Evolutionary conservation across 805 yeast genomes (phyloP).

Genomic region (Metschnikowia santaceciliae): DNA sequence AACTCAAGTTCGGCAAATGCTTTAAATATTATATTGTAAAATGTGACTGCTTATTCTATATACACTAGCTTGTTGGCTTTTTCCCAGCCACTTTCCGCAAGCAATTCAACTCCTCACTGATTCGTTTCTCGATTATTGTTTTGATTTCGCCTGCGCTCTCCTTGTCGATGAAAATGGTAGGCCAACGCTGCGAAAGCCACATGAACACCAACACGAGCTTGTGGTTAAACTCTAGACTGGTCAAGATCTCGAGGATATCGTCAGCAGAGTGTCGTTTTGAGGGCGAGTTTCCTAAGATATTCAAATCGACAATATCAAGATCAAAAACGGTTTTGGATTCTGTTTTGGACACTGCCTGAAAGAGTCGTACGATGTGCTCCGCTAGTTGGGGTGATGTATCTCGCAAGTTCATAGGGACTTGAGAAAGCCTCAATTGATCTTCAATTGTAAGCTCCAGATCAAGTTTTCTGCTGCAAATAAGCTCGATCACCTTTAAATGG

Average conservation of each 20-base stretch:
- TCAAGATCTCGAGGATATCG: slow-evolving; percentile 21
- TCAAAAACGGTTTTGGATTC: slow-evolving; percentile 55
- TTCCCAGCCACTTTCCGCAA: slow-evolving; percentile 7
- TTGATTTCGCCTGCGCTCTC: slow-evolving; percentile 71
- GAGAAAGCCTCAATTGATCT: slow-evolving; percentile 55
- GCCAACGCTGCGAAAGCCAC: slow-evolving; percentile 88
- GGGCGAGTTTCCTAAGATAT: slow-evolving; percentile 22
- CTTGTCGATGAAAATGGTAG: slow-evolving; percentile 71
- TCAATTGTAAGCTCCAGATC: slow-evolving; percentile 37
- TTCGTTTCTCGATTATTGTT: slow-evolving; percentile 60
- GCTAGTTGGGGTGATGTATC: slow-evolving; percentile 34
- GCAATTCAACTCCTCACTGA: slow-evolving; percentile 44
- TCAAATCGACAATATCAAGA: slow-evolving; percentile 31
- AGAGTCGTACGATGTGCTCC: slow-evolving; percentile 41
- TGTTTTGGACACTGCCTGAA: slow-evolving; percentile 52
- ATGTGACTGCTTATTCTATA: neutral
- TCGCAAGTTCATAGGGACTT: slow-evolving; percentile 53
- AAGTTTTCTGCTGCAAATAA: slow-evolving; percentile 37
- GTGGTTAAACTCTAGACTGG: slow-evolving; percentile 60
- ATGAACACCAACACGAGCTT: slow-evolving; percentile 62
- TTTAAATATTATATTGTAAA: too few species aligned
- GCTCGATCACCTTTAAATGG: slow-evolving; percentile 37
- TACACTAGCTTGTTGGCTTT: neutral
- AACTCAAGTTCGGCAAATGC: neutral
- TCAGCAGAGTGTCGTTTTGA: slow-evolving; percentile 17